Evolutionary conservation across 345 rosid genomes (phyloP).

Genomic region (Eucalyptus albens): DNA sequence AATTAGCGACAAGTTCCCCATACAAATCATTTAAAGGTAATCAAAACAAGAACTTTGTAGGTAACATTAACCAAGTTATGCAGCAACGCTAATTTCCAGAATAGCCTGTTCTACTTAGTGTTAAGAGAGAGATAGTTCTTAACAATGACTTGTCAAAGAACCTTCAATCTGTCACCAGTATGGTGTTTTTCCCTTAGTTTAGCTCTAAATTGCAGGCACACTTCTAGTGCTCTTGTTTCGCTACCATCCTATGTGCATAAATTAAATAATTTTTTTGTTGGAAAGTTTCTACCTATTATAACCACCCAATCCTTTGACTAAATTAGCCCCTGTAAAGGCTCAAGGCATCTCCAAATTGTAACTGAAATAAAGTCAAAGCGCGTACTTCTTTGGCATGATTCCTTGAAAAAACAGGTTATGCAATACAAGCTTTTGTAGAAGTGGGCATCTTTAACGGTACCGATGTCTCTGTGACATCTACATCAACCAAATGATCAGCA

Average conservation of each 20-base stretch:
- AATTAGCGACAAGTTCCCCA: neutral
- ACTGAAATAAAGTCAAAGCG: neutral
- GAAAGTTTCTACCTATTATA: neutral
- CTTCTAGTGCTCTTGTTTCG: neutral
- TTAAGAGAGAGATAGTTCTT: neutral
- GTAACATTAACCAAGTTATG: neutral
- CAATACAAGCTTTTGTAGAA: neutral
- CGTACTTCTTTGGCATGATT: neutral
- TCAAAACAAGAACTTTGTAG: neutral
- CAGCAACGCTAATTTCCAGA: neutral
- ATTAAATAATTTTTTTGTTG: neutral
- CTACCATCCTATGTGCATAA: neutral
- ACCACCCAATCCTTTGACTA: neutral
- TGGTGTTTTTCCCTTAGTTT: neutral
- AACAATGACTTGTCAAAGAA: neutral
- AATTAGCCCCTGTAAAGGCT: neutral
- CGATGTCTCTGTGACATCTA: neutral
- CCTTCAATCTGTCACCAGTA: neutral
- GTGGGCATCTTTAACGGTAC: neutral
- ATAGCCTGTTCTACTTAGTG: neutral
- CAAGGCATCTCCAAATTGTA: neutral
- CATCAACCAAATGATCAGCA: neutral
- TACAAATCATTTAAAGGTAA: neutral
- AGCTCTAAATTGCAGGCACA: neutral
- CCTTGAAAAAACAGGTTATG: neutral